Conservation (phyloP, 2,329 filamentous ascomycete genomes). For the Neoascochyta sp. region DNA sequence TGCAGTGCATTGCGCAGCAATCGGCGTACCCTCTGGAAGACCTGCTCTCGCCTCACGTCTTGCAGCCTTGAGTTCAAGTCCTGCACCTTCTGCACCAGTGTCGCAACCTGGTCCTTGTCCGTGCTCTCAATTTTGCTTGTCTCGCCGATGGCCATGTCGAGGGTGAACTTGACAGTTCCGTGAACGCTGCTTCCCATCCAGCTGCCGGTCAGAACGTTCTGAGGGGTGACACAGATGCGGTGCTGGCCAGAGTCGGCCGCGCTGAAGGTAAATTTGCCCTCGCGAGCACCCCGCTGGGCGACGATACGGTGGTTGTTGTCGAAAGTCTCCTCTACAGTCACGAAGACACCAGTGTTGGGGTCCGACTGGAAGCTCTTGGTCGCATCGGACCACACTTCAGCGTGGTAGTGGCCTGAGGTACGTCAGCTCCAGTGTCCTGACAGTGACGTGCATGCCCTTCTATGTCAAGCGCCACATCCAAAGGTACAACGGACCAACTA, state of each 20-base stretch:
- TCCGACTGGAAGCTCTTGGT: conserved; percentile 67
- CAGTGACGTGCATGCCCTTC: too few relatives aligned
- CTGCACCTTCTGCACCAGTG: conserved; percentile 81
- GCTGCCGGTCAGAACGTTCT: conserved; percentile 65
- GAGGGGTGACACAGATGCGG: conserved; percentile 88
- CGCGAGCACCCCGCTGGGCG: conserved; percentile 70
- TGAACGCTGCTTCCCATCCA: conserved; percentile 68
- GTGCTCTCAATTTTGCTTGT: conserved; percentile 89
- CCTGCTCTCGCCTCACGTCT: conserved; percentile 89
- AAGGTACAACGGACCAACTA: conserved; percentile 70
- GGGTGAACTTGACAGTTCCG: conserved; percentile 75
- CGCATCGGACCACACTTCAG: conserved; percentile 76
- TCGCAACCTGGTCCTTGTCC: conserved; percentile 89
- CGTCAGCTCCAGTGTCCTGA: too few relatives aligned
- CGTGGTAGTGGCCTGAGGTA: conserved; percentile 69
- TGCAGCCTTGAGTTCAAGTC: conserved; percentile 83
- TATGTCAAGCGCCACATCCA: too few relatives aligned
- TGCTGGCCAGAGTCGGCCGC: conserved; percentile 94
- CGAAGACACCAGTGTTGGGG: conserved; percentile 74
- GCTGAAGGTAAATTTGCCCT: conserved; percentile 91
- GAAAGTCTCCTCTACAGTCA: conserved; percentile 94
- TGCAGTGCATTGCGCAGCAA: too few relatives aligned
- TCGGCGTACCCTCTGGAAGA: conserved; percentile 77
- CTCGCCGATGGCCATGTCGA: conserved; percentile 93
- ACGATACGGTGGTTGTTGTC: conserved; percentile 97